A percentile compares a stretch with the other conserved stretches of the same genome.
These are phyloP conservation scores for Picea sitchensis DNA, from an alignment of 75 land plant species.

Conservation along the genomic window DNA sequence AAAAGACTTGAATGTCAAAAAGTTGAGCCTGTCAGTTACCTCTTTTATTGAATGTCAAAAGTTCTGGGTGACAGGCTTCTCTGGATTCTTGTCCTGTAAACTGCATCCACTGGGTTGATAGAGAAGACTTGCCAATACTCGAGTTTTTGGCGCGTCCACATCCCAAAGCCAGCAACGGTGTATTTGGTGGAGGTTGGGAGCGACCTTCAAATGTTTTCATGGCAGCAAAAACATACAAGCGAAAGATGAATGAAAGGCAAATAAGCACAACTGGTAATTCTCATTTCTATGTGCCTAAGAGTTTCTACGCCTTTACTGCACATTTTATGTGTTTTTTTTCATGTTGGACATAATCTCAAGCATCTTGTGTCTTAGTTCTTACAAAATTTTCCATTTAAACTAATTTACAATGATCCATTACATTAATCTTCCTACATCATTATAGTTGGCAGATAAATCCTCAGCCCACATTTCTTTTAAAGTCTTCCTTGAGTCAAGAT, in stretches of 20 bases:
- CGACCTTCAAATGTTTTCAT: conserved; percentile 58
- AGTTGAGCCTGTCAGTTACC: no score
- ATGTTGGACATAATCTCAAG: neutral
- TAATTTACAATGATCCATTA: neutral
- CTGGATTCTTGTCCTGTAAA: conserved; percentile 72
- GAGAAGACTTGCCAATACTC: conserved; percentile 47
- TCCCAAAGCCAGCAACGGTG: conserved; percentile 50
- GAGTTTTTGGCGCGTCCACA: conserved; percentile 61
- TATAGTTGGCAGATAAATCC: neutral
- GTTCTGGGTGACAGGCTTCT: conserved; percentile 31
- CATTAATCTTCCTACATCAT: neutral
- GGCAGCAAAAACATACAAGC: conserved; percentile 59
- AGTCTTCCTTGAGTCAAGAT: neutral
- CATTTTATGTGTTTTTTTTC: neutral
- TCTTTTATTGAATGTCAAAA: neutral
- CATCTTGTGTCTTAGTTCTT: neutral
- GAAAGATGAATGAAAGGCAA: conserved; percentile 20
- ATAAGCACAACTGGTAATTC: neutral
- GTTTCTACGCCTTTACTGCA: neutral
- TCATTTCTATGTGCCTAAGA: neutral
- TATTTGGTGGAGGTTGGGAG: conserved; percentile 74
- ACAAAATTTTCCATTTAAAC: neutral
- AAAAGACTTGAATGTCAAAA: no score
- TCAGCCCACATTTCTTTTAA: neutral
- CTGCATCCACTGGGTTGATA: conserved; percentile 73